Base-by-base conservation (phyloP, 2,329 filamentous ascomycete species). In the Akanthomyces dipterigenus region DNA sequence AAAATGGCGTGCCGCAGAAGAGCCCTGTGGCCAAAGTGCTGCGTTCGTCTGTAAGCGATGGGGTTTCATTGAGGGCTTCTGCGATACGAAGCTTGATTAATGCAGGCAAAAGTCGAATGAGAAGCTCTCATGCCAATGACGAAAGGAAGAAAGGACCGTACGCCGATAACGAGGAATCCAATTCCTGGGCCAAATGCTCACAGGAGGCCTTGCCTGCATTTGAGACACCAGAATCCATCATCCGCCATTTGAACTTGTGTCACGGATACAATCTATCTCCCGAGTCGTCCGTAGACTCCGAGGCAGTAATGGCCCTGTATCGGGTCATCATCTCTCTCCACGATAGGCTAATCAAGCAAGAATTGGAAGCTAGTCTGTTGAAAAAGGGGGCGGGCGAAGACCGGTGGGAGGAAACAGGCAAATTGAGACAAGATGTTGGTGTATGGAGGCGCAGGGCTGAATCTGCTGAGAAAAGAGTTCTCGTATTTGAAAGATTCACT, bases 401-500 rank as follows among this genome's bases (percentile, higher is more conserved):
- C 2, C 56, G 20, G 18, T 40, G 14, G 36, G 22, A 60, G 5
- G 58, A 60, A 34, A 24, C 49, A 9, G 31, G 49, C 20, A 53
- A 54, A n/a, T 55, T 60, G 28, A 71, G 67, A 36, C 66, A 67
- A 14, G 72, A 75, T 26, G 63, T 68, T 5, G 65, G 65, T 0
- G 76, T 72, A 63, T 88, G 85, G 85, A 80, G 76, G 64, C 76
- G 75, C 36, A 75, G 82, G 36, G 85, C 85, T 0, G 78, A 84
- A 66, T 74, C 76, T 4, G 83, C 84, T 0, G 84, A 88, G 72
- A 76, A 72, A 63, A 76, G 80, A 54, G 68, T 86, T 20, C 73
- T 76, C 4, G 75, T 79, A 26, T 77, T 82, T 62, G 76, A 82
- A 67, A 70, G 72, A 45, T 78, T 80, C 62, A 75, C 73, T 3